Evolutionary conservation across 2,329 filamentous ascomycete species (phyloP).

Genomic region (Passalora sequoiae): DNA sequence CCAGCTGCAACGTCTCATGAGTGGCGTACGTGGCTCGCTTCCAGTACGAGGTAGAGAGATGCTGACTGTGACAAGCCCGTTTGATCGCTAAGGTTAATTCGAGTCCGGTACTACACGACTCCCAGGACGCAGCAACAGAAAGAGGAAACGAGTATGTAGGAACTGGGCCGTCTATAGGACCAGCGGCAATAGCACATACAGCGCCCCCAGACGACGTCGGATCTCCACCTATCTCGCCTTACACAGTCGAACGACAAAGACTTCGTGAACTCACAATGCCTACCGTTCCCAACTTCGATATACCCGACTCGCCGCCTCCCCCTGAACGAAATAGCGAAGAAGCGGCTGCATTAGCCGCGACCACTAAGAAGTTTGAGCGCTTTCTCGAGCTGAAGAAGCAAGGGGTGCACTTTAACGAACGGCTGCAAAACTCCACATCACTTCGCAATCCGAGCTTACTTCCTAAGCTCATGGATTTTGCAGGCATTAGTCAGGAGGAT

Average conservation of each 20-base stretch:
- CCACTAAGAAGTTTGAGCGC: conserved; percentile 64
- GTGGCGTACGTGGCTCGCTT: neutral
- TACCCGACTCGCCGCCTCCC: conserved; percentile 65
- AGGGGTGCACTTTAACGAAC: conserved; percentile 72
- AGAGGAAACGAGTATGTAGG: no score
- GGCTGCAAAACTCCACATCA: conserved; percentile 61
- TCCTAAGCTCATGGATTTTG: conserved; percentile 68
- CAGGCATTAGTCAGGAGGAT: conserved; percentile 50
- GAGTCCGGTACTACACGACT: no score
- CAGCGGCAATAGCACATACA: conserved; percentile 4
- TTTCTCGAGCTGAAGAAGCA: conserved; percentile 74
- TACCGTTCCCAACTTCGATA: conserved; percentile 63
- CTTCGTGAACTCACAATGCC: conserved; percentile 71
- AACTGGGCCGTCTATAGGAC: no score
- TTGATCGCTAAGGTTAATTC: no score
- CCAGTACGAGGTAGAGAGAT: no score
- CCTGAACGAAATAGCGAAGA: conserved; percentile 33
- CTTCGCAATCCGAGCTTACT: conserved; percentile 67
- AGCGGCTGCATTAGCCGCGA: conserved; percentile 29
- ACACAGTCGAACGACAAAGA: conserved; percentile 59
- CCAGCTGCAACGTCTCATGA: neutral
- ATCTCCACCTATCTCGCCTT: conserved; percentile 52
- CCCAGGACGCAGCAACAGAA: no score
- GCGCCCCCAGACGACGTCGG: conserved; percentile 11
- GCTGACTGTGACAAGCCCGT: no score